These are phyloP conservation scores for Buxus sempervirens DNA, from an alignment of 164 flowering plant species.

Conservation along the genomic window DNA sequence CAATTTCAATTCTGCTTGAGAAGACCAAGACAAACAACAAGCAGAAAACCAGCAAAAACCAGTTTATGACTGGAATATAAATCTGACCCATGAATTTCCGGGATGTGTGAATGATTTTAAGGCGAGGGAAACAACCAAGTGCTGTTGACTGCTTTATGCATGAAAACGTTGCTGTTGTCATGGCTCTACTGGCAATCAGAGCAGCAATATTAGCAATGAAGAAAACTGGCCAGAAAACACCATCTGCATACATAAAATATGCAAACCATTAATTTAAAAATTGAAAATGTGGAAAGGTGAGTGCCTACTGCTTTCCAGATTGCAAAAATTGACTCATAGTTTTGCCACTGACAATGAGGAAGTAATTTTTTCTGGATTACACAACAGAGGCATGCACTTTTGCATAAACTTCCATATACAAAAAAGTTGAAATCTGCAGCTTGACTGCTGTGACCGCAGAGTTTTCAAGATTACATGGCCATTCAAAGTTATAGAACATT, in stretches of 20 bases:
- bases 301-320: no score
- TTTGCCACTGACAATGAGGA: no score
- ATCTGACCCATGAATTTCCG: conserved; percentile 98
- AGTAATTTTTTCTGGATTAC: no score
- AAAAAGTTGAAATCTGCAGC: not conserved
- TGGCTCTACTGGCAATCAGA: conserved; percentile 90
- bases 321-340: no score
- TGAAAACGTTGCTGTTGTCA: conserved; percentile 97
- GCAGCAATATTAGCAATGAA: conserved; percentile 91
- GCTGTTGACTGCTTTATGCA: conserved; percentile 94
- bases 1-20: conserved; percentile 79
- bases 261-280: not conserved
- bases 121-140: conserved; percentile 99
- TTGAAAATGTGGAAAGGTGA: not conserved
- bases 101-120: conserved; percentile 94
- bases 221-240: conserved; percentile 84
- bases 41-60: conserved; percentile 82
- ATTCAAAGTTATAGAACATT: not conserved
- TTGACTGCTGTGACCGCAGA: not conserved
- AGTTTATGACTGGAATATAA: conserved; percentile 91
- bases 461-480: conserved; percentile 6
- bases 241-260: conserved; percentile 47
- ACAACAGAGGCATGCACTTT: no score
- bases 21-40: conserved; percentile 67
- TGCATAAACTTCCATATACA: not conserved